Conservation (phyloP, 1,284 basidiomycete species). For the Coniophora puteana region DNA sequence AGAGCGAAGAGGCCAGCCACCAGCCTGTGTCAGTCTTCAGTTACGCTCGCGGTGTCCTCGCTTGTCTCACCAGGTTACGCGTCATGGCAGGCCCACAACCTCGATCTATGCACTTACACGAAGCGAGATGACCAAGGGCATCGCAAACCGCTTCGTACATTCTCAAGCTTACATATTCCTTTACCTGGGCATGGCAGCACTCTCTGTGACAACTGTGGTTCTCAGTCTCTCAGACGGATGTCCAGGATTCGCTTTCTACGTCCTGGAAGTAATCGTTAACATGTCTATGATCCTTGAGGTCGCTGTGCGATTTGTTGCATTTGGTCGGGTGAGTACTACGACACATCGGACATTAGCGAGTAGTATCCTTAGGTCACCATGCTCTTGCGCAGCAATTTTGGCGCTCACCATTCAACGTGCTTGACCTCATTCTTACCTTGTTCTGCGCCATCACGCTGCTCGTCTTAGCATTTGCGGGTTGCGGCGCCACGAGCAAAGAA, state of each 20-base stretch:
- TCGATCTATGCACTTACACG: constrained; percentile 81
- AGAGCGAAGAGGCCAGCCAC: too few relatives aligned
- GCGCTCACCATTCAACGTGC: constrained; percentile 85
- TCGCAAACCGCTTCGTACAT: constrained; percentile 85
- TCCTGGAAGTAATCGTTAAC: constrained; percentile 90
- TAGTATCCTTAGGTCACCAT: too few relatives aligned
- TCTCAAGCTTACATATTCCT: constrained; percentile 79
- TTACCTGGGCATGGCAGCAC: constrained; percentile 86
- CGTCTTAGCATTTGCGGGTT: constrained; percentile 80
- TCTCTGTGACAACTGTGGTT: constrained; percentile 89
- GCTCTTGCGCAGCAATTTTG: constrained; percentile 79
- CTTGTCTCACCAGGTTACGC: constrained; percentile 12
- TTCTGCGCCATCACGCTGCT: constrained; percentile 88
- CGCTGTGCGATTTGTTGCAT: constrained; percentile 81
- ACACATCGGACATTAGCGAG: not conserved
- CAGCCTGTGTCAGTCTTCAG: constrained; percentile 22
- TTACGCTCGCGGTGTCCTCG: constrained; percentile 1
- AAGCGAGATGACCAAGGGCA: constrained; percentile 72
- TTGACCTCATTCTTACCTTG: constrained; percentile 81
- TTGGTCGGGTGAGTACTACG: constrained; percentile 69
- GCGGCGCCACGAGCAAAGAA: constrained; percentile 73
- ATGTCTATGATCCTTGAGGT: constrained; percentile 92
- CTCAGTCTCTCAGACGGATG: constrained; percentile 80
- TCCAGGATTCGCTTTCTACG: constrained; percentile 79
- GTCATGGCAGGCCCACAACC: constrained; percentile 51